Conservation (phyloP, 164 flowering plant genomes). For the Vitis rotundifolia region DNA sequence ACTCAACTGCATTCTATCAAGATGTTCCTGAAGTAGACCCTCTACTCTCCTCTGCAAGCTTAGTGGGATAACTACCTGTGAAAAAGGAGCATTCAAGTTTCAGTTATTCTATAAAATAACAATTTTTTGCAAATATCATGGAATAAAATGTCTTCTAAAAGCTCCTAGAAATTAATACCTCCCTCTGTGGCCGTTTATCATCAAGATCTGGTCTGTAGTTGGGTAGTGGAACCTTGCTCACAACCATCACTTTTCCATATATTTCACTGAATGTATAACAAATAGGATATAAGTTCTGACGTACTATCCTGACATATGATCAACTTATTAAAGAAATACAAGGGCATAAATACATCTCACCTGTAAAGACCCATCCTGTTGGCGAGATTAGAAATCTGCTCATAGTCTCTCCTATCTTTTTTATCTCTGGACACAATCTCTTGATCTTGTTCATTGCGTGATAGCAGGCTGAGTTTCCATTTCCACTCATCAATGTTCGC, state of each 20-base stretch:
- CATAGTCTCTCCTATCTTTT: constrained; percentile 89
- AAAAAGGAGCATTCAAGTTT: constrained; percentile 7
- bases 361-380: constrained; percentile 92
- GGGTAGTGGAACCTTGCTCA: constrained; percentile 95
- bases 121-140: not conserved
- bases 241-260: constrained; percentile 95
- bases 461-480: constrained; percentile 90
- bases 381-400: constrained; percentile 90
- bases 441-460: constrained; percentile 70
- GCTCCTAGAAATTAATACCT: constrained; percentile 48
- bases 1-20: constrained; percentile 66
- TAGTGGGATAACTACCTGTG: constrained; percentile 88
- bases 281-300: not conserved
- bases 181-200: constrained; percentile 96
- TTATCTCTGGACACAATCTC: constrained; percentile 90
- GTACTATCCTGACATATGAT: not conserved
- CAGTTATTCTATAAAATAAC: not conserved
- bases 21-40: constrained; percentile 91
- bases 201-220: constrained; percentile 97
- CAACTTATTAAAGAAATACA: not conserved
- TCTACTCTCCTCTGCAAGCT: constrained; percentile 97
- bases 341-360: constrained; percentile 27
- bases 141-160: constrained; percentile 4
- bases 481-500: constrained; percentile 98
- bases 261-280: constrained; percentile 50